These are phyloP conservation scores for Crithidia bombi DNA, from an alignment of 208 protist genomes.

Conservation along the genomic window DNA sequence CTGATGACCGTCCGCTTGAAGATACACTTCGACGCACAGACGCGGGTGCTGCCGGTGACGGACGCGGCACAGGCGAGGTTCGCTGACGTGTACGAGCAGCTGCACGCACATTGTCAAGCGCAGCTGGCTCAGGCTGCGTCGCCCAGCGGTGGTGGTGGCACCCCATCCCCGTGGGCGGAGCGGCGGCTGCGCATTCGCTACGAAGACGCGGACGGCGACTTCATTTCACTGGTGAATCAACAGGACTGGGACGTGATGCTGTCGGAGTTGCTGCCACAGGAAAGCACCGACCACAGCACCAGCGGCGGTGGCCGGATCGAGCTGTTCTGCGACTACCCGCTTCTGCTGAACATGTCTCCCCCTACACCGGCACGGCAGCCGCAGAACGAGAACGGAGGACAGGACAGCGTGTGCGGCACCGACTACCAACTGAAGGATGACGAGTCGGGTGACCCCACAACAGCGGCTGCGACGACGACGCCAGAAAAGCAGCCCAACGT, in stretches of 20 bases:
- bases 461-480: neutral
- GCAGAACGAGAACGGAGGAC: neutral
- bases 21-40: slow-evolving; percentile 78
- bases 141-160: neutral
- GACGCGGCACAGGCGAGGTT: slow-evolving; percentile 52
- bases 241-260: slow-evolving; percentile 80
- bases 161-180: slow-evolving; percentile 16
- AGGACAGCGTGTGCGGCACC: neutral
- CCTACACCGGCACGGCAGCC: neutral
- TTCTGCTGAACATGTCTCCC: slow-evolving; percentile 29
- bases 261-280: slow-evolving; percentile 42
- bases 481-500: slow-evolving; percentile 30
- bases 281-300: neutral
- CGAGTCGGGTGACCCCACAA: neutral
- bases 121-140: slow-evolving; percentile 30
- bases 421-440: neutral
- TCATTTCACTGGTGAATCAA: slow-evolving; percentile 72
- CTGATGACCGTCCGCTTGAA: slow-evolving; percentile 61
- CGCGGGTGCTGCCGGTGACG: slow-evolving; percentile 55
- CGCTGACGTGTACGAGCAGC: slow-evolving; percentile 57
- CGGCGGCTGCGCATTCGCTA: slow-evolving; percentile 78
- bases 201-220: slow-evolving; percentile 82
- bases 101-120: slow-evolving; percentile 57
- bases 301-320: slow-evolving; percentile 45
- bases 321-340: slow-evolving; percentile 71